Evolutionary conservation across 2,329 filamentous ascomycete genomes (phyloP), one percentile per base, ranked within the genome.

Genomic region (Hymenoscyphus occultus): DNA sequence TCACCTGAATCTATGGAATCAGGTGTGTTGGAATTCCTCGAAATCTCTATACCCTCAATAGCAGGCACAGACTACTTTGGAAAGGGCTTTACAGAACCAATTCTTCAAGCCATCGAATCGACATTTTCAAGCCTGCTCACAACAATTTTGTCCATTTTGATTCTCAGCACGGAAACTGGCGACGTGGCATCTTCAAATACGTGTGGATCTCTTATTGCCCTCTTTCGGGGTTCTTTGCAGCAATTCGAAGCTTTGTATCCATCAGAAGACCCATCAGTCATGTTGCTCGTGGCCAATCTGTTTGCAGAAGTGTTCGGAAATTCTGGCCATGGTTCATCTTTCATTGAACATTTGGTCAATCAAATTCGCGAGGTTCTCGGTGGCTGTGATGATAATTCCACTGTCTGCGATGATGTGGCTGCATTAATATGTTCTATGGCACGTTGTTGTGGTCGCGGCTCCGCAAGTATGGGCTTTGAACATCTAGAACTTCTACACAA

Each of bases 391-490:
- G 13, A 58, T 10, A 60, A 60, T 1, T 48, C 63, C 14, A 56
- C 59, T 12, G 51, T n/a, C 7, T 72, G 71, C 45, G 48, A 63
- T 35, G 67, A 70, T 45, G 57, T 68, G 14, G 70, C 70, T 5
- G 70, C 74, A 1, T 76, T 86, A 45, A 71, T 81, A 39, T 80
- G 79, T 64, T 80, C 78, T 6, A 73, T 84, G 12, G 80, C 83
- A 2, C 79, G 81, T 39, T 81, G 77, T 68, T 83, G 81, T 68
- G 78, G 80, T 16, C 80, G 80, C 64, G 78, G 75, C 5, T 68
- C 75, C 13, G 71, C 72, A 1, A 72, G 64, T 6, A 76, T 77
- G 39, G 73, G 74, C 28, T 76, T 78, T 19, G 73, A 76, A 35
- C 73, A 79, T 57, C 74, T 79, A 16, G 75, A 81, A 62, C 74